Base-by-base conservation (phyloP, 2,329 filamentous ascomycete species). In the Verticillium isaacii region DNA sequence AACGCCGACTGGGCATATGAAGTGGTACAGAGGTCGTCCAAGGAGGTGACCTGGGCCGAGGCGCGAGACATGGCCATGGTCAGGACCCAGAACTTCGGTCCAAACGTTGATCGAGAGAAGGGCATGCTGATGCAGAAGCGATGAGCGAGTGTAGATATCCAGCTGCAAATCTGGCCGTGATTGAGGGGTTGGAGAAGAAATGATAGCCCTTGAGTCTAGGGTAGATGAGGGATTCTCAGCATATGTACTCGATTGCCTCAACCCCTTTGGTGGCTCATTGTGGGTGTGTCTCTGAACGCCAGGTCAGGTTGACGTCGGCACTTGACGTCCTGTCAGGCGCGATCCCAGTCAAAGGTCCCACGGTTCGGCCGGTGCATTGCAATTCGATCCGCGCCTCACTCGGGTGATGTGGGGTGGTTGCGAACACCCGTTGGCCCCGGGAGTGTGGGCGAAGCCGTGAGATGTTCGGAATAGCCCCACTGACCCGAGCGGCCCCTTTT, bases 1-100 rank as follows among this genome's bases (percentile, higher is more conserved):
- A 71, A 63, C 11, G 68, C 64, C 17, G 65, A 56, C 50, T 68
- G 63, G 19, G 67, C 64, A 32, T 68, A 64, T 32, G 67, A 60
- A 1, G 60, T 62, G 14, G 61, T 67, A 59, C 68, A 69, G 23
- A 70, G 52, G 52, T 68, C 66, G 17, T 60, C 32, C 32, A 69
- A 68, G 7, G 64, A 64, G 57, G 66, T 57, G 8, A 63, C 66
- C 32, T 61, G 60, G 32, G 61, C 64, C 12, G 65, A 41, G 14
- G 62, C 63, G 17, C 61, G 36, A 2, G 63, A 32, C 2, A 52
- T 19, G 14, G 58, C 58, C 6, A 54, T 41, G 56, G 19, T 34
- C 15, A 62, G 12, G 12, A 58, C 56, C 45, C 57, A 54, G 29
- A 19, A 25, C 12, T 11, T 17, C 15, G 25, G 29, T n/a, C 25